Base-by-base conservation (phyloP, 2,329 filamentous ascomycete species). In the Colletotrichum incanum region DNA sequence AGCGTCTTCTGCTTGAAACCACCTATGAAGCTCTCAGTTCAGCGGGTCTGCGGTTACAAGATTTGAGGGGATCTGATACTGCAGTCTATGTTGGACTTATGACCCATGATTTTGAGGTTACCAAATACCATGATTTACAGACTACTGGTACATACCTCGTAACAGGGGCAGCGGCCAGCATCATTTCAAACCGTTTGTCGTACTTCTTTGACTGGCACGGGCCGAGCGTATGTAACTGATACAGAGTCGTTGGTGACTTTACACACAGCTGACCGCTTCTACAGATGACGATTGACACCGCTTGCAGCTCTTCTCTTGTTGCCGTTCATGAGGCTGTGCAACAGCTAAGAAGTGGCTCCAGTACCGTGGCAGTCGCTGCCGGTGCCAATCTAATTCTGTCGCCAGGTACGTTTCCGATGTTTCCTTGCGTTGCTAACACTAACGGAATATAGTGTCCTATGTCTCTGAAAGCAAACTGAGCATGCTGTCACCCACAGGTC, bases 241-340 rank as follows among this genome's bases (percentile, higher is more conserved):
- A 8, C 34, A 37, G 34, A 9, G 11, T 2, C 9, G 11, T 8
- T 9, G 1, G 5, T 37, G 4, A 3, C 14, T 43, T 43, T 2
- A 18, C 16, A 43, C 41, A 18, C 41, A 31, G 28, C 52, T 41
- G 34, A 41, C 7, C 1, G 4, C 16, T 4, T 3, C 14, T 8
- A 2, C 79, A 78, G 59, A 79, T 85, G 73, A 84, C 83, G 1
- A 79, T 86, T 7, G 83, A 86, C 54, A 86, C 84, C 23, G 85
- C 82, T n/a, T 86, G 84, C 75, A 85, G 84, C 26, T 82, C 81
- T 1, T 81, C 82, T 18, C 63, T 86, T 20, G 79, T 82, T 5
- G 81, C 82, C 12, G 74, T 86, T 1, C 83, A 86, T 74, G 78
- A 80, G 37, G 84, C 82, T 3, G 79, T 78, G 5, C 79, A 82